These are phyloP conservation scores for Sicyos baderoa DNA, from an alignment of 306 rosid genomes.

Conservation along the genomic window DNA sequence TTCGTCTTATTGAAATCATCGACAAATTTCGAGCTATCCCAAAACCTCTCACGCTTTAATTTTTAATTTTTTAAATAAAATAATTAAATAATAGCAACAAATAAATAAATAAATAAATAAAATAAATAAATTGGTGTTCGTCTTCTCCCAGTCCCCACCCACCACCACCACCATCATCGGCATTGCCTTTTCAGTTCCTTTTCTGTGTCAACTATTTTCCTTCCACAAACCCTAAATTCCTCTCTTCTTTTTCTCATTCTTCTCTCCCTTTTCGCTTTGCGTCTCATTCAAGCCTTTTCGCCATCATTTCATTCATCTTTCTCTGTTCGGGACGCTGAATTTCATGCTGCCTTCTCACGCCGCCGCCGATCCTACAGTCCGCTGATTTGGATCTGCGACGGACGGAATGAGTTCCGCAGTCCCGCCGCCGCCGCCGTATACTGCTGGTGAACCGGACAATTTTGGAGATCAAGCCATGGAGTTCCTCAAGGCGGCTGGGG, in stretches of 20 bases:
- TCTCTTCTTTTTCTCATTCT: constrained; percentile 1
- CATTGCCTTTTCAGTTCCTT: constrained; percentile 19
- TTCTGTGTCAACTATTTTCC: constrained; percentile 29
- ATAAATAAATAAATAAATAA: constrained; percentile 3
- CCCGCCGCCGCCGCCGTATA: constrained; percentile 7
- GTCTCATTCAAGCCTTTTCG: constrained; percentile 20
- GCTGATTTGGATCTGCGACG: neutral
- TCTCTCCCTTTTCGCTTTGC: neutral
- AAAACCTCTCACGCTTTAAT: no score
- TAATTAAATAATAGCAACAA: neutral
- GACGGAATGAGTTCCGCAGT: neutral
- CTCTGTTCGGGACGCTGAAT: no score
- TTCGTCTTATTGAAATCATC: no score
- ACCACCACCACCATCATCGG: constrained; percentile 23
- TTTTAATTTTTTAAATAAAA: no score
- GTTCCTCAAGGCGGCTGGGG: constrained; percentile 65
- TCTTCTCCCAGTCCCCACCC: constrained; percentile 13
- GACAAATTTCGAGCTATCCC: no score
- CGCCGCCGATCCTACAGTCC: neutral
- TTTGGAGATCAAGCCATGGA: constrained; percentile 45
- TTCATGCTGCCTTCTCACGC: neutral
- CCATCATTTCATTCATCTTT: neutral
- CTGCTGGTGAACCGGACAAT: constrained; percentile 31
- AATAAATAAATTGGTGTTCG: neutral
- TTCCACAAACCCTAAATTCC: constrained; percentile 12